Evolutionary conservation across 176 grass and related monocot species (phyloP), one percentile per base, ranked within the genome.

Genomic region (Bolboschoenus planiculmis): DNA sequence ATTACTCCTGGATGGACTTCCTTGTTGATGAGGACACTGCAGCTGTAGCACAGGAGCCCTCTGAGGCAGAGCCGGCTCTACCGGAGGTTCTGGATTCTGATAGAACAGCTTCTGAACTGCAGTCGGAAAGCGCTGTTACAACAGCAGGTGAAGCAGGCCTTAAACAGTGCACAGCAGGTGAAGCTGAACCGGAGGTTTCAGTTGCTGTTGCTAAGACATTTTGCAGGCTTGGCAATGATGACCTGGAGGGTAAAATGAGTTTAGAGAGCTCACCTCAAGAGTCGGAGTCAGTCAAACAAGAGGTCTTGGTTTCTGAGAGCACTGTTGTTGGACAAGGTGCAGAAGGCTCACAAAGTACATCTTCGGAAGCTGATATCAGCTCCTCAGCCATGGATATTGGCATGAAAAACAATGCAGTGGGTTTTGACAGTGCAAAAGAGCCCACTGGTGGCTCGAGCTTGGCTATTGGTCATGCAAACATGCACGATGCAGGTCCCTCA

Each of bases 1-100:
- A 5, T 56, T 56, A 51, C 10, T 84, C 56, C 26, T 89, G 91
- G 94, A 88, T 97, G 88, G 89, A 97, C 79, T 91, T 85, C 80
- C 5, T 97, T 88, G 84, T 29, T 43, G 21, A 77, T 51, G 23
- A 77, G 44, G 46, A 53, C 2, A 20, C 26, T 77, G 43, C 43
- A 53, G 26, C 24, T 14, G 18, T 16, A 51, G 26, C 26, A 77
- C 72, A 16, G 23, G 78, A 80, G 21, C 24, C 31, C 36, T 60
- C 54, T 42, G 78, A 80, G 13, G 13, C 13, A 0, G 53, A 80
- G 31, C 40, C 20, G 43, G 10, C 14, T 80, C 34, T 2, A 80
- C 78, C 3, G 4, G 78, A 60, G 36, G 57, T 26, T 62, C 5
- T 56, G 57, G 6, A 26, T 30, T 59, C 34, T 31, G 80, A 82